Base-by-base conservation (phyloP, 108 stramenopile genomes). In the Schizochytrium sp. region DNA sequence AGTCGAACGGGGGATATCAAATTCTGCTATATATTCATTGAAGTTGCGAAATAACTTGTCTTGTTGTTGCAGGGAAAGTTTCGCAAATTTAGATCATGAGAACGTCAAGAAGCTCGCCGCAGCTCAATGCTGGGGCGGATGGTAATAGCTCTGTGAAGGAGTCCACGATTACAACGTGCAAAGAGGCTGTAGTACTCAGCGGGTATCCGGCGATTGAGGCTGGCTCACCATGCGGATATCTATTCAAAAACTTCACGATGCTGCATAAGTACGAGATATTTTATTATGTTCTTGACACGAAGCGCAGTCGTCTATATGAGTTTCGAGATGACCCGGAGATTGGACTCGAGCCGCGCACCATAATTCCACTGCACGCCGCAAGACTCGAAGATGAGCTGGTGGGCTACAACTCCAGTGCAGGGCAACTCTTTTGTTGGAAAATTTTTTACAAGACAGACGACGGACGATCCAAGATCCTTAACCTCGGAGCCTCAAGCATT, bases 371-470 rank as follows among this genome's bases (percentile, higher is more conserved):
- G 45, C 50, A 49, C 15, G 50, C 53, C 17, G 76, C 76, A 38
- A 17, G 76, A 13, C 76, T 83, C 50, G 76, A 83, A 28, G 76
- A 83, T 38, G 76, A 83, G 3, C 76, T 83, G 28, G 40, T 83
- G 28, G 40, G 47, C 50, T 49, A 83, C 3, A 55, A 83, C 7
- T 83, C 76, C 50, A 55, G 38, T 0, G 10, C 2, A 53, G 50
- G 50, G 28, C 76, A 55, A 53, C 76, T 83, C 50, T 83, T 19
- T 28, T 83, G 76, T 53, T 83, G 76, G 76, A 83, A 55, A 49
- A 28, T 83, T 38, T 83, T 83, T 28, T 38, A 55, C 50, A 10
- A 28, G 45, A 38, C 76, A 5, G 76, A 83, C 10, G 53, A 83
- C 15, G 76, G 40, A 38, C 76, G 47, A 53, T 53, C 53, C 76